Base-by-base conservation (phyloP, 331 rosid genomes). In the Stylosanthes scabra region DNA sequence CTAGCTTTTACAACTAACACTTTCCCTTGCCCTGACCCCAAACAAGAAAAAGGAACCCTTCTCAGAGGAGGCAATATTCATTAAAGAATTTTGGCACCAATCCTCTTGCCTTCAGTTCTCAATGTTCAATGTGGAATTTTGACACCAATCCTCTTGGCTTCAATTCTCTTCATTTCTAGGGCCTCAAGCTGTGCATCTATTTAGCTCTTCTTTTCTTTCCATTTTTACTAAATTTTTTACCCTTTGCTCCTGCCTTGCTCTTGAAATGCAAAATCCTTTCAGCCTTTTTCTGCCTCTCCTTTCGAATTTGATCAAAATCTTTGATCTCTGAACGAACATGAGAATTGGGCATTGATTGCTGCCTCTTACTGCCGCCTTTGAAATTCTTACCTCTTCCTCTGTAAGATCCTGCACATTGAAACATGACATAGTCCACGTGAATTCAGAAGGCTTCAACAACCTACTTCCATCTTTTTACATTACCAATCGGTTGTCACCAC, bases 261-360 rank as follows among this genome's bases (percentile, higher is more conserved):
- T 89, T 91, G 67, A 81, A 55, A 16, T 81, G 45, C 3, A 94
- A 78, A 57, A 80, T 66, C 59, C 55, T 84, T 78, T 52, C 74
- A 1, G 90, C 93, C 41, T 94, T 89, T 40, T 70, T 83, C 89
- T 94, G 93, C 76, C 97, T 88, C 72, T 94, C 91, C 82, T 91
- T 94, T 56, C 96, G 81, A 74, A 94, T 82, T 83, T 91, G 96
- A 25, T 94, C 96, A 20, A 91, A 40, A 83, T 90, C 88, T 88
- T 91, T 91, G 81, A 89, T 86, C 81, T 94, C 97, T 40, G 90
- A 75, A 51, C 90, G 93, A 70, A 89, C 86, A 62, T 91, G 91
- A 78, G 92, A 86, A 84, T 89, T 94, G 15, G 87, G 83, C 78
- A 82, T 77, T 2, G 83, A 74, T 46, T 80, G 63, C 87, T 76